Evolutionary conservation across 2,329 filamentous ascomycete genomes (phyloP), one percentile per base, ranked within the genome.

Genomic region (Curvularia hawaiiensis): DNA sequence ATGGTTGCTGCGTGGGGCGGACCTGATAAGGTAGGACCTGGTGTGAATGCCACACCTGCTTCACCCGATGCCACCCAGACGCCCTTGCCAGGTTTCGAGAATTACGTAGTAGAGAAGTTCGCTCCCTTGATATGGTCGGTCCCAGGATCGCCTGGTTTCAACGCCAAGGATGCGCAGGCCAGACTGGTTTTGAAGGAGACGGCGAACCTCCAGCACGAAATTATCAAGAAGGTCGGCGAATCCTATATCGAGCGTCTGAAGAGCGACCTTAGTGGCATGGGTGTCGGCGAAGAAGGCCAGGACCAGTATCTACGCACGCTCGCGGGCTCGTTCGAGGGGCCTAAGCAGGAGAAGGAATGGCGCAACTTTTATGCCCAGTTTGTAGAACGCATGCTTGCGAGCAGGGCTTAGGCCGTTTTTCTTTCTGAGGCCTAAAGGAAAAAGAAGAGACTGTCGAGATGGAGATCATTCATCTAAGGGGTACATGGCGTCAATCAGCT

Each of bases 1-100:
- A 97, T 99, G 89, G 91, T 89, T 9, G 82, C 84, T 30, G 88
- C 92, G 40, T 99, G 95, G 94, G 94, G 95, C 56, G 95, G 94
- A 0, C 90, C 92, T 1, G 91, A 96, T 63, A 78, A 87, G 44
- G 64, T 77, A 16, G 69, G 69, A 20, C 68, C 71, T 11, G 62
- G 66, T 14, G 66, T 70, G 20, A 72, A 71, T 51, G 50, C 60
- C 26, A 65, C 64, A 8, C 70, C 77, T 39, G 75, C 75, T 10
- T 70, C 74, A n/a, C 72, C 85, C 12, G 83, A 81, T 35, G 78
- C 83, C 4, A 78, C 85, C 0, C 81, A 79, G 11, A 78, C 80
- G 4, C 80, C 82, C 1, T 76, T 99, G 28, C 91, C 93, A 2
- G 94, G 95, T 7, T 99, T 99, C 73, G 92, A 97, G 67, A 85